Base-by-base conservation (phyloP, 2,329 filamentous ascomycete genomes). In the Scedosporium minutisporum region DNA sequence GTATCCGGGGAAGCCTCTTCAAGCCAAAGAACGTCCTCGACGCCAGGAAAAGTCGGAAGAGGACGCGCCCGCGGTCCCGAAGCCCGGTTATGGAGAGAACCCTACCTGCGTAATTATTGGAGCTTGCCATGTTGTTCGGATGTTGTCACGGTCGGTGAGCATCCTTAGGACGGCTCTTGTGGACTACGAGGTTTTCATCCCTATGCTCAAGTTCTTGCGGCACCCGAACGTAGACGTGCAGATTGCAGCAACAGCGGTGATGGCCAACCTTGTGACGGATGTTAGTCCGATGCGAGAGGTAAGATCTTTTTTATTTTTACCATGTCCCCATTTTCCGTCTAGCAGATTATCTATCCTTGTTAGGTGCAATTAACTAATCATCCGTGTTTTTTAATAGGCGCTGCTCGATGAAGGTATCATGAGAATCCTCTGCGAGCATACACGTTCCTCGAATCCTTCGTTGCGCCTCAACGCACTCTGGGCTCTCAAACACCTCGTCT, bases 211-310 rank as follows among this genome's bases (percentile, higher is more conserved):
- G 33, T 84, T 97, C 57, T 80, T 97, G 66, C 85, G 81, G 63
- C 89, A 95, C 72, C 80, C 82, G 6, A 85, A 95, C 67, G 76
- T 91, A 38, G 87, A 93, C 61, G 87, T 97, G 4, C 89, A 93
- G 71, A 87, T 95, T 70, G 91, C 92, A 58, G 91, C 93, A 5
- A 96, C 91, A 0, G 87, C 89, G 42, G 87, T 89, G 6, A 84
- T 96, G 46, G 91, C 88, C 68, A 99, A 99, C 72, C 75, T 99
- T 58, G 83, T 96, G 5, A 80, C 92, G 57, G 91, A 96, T 65
- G 90, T 96, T 68, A 97, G 93, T 70, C 93, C 95, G 0, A 92
- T 97, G 85, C 87, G 91, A 73, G 87, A 91, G 72, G 91, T 93
- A 73, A 78, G 87, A 79, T 23, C 14, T 21, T n/a, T 63, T 55